Conservation (phyloP, 78 protist species). For the slime mould (Dictyostelium discoideum) region DNA sequence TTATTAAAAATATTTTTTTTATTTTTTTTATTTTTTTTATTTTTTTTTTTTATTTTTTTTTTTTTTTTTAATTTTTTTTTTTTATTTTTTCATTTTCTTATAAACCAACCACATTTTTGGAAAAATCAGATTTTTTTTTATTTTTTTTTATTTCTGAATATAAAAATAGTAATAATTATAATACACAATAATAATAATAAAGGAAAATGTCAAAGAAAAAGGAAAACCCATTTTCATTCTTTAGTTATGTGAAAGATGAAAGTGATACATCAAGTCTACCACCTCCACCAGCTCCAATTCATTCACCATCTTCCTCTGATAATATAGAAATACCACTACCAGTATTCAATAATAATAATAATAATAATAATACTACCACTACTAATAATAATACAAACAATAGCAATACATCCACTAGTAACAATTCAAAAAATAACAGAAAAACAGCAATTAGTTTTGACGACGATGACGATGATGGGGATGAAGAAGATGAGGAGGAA, state of each 20-base stretch:
- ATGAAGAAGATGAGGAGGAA: conserved; percentile 45
- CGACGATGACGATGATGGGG: conserved; percentile 59
- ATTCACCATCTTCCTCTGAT: neutral
- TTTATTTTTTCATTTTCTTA: neutral
- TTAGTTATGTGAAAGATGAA: conserved; percentile 20
- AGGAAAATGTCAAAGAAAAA: conserved; percentile 38
- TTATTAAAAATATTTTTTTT: too few species aligned
- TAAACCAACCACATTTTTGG: neutral
- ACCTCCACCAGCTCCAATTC: conserved; percentile 2
- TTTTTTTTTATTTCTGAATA: too few species aligned
- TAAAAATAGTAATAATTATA: neutral
- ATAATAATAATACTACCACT: neutral
- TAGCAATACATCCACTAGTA: too few species aligned
- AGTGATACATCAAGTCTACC: neutral
- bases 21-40: too few species aligned
- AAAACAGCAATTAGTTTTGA: conserved; percentile 23
- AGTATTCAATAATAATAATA: conserved; percentile 12
- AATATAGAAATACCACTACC: neutral
- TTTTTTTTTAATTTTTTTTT: too few species aligned
- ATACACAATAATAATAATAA: neutral
- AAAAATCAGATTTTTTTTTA: neutral
- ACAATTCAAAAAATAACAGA: neutral
- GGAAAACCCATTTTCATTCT: conserved; percentile 75
- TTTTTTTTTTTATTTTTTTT: too few species aligned
- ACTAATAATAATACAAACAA: too few species aligned